Evolutionary conservation across 2,329 filamentous ascomycete genomes (phyloP).

Genomic region (Mycocentrospora acerina): DNA sequence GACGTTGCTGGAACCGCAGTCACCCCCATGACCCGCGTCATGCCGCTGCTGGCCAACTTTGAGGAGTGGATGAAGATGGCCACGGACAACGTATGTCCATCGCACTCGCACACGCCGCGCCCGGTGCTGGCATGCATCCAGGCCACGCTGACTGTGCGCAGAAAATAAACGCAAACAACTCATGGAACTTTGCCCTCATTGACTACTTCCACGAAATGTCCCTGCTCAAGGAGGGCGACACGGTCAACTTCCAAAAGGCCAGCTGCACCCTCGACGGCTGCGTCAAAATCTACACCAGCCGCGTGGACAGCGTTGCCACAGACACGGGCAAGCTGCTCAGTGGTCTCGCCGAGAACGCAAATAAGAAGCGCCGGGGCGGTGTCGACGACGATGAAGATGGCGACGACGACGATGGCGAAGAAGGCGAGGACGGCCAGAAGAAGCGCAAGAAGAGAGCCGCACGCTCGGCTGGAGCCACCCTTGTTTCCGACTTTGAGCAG

Average conservation of each 20-base stretch:
- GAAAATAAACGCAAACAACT: slow-evolving; percentile 92
- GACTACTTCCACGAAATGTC: slow-evolving; percentile 99
- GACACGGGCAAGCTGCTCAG: slow-evolving; percentile 95
- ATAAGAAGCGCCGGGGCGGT: slow-evolving; percentile 52
- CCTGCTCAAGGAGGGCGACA: slow-evolving; percentile 89
- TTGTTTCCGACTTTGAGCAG: slow-evolving; percentile 84
- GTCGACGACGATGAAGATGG: slow-evolving; percentile 40
- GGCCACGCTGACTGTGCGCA: slow-evolving; percentile 18
- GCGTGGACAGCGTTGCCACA: slow-evolving; percentile 96
- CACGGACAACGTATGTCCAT: slow-evolving; percentile 70
- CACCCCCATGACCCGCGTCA: slow-evolving; percentile 86
- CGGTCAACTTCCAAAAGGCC: slow-evolving; percentile 97
- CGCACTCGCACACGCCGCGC: no score
- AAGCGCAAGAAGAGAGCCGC: slow-evolving; percentile 75
- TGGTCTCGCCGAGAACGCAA: slow-evolving; percentile 82
- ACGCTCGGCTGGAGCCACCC: slow-evolving; percentile 86
- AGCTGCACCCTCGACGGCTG: slow-evolving; percentile 97
- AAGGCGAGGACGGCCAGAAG: slow-evolving; percentile 60
- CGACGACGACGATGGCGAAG: slow-evolving; percentile 68
- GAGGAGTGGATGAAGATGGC: slow-evolving; percentile 99
- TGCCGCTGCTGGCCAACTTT: slow-evolving; percentile 94
- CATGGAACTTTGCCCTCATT: slow-evolving; percentile 99
- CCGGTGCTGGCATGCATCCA: no score
- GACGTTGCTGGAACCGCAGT: slow-evolving; percentile 71
- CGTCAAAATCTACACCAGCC: slow-evolving; percentile 98